Evolutionary conservation across 768 basidiomycete species (phyloP).

Genomic region (Mrakia frigida): DNA sequence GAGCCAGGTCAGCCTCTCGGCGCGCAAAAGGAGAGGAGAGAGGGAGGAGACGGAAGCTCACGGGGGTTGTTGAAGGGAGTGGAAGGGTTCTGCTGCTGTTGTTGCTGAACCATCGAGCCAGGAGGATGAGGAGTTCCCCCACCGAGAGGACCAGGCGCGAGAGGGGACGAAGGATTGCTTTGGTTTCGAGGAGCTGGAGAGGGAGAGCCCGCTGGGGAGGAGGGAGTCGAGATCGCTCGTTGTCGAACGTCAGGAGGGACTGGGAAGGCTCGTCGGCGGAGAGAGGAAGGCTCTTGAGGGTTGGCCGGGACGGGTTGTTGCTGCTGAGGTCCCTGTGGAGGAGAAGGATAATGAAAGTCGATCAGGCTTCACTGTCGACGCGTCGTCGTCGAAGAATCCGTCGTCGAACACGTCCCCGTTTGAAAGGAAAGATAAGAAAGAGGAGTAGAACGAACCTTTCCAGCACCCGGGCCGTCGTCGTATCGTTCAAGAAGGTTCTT

Average conservation of each 20-base stretch:
- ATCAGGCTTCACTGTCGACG: not conserved
- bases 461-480: conserved; percentile 52
- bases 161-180: not conserved
- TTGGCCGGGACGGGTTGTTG: not conserved
- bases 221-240: conserved; percentile 21
- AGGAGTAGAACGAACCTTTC: conserved; percentile 19
- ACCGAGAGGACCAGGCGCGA: not conserved
- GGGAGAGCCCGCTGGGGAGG: conserved; percentile 17
- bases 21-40: not conserved
- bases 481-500: conserved; percentile 84
- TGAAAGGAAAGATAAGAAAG: no score
- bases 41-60: not conserved
- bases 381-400: not conserved
- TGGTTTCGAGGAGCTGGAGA: conserved; percentile 1
- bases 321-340: not conserved
- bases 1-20: not conserved
- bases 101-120: conserved; percentile 14
- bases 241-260: conserved; percentile 8
- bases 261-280: conserved; percentile 15
- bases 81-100: conserved; percentile 7
- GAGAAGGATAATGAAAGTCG: not conserved
- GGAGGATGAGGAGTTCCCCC: conserved; percentile 22
- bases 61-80: not conserved
- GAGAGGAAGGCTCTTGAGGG: conserved; percentile 11
- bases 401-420: no score